Evolutionary conservation across 345 rosid species (phyloP), one percentile per base, ranked within the genome.

Genomic region (Gossypium australe): DNA sequence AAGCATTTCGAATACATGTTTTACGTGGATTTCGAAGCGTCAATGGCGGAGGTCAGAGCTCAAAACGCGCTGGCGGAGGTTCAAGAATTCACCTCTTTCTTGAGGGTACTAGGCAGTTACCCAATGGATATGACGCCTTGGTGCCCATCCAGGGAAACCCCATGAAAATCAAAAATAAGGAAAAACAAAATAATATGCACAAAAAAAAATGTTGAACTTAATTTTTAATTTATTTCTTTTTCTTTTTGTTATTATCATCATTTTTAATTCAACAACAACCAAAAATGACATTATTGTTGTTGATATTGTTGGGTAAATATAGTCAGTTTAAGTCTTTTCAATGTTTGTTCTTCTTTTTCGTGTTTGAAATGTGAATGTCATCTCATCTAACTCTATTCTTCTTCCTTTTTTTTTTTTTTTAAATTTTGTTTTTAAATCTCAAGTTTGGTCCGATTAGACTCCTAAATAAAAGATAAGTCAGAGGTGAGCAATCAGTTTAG

Each of bases 71-170:
- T 95, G 43, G 85, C 96, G 27, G 99, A 93, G 84, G 99, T 95
- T 16, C 99, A 95, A 72, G 99, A 95, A 82, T 93, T 89, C 90
- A 93, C 99, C 34, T 93, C 99, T 11, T 95, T 95, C 84, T 85
- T 95, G 79, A 82, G 99, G 82, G 99, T 95, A 17, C 70, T 95
- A 75, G 99, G 99, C 10, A 95, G 99, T 70, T 95, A 95, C 77
- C 99, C 99, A 3, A 95, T 91, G 97, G 99, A 95, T 79, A 95
- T 93, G 98, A 89, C 98, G 9, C 98, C 98, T 9, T 94, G 96
- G 97, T 84, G 85, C 67, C 94, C 94, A 2, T 82, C 92, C 20
- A 14, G 82, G 62, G 87, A 67, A 49, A 62, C 7, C 68, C 57
- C 59, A 6, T 25, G 24, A 18, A 47, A 60, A 60, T 22, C 1